Percentiles rank a stretch among this genome's conserved stretches.
Evolutionary conservation across 2,329 filamentous ascomycete species (phyloP).

Genomic region (Stagonosporopsis vannaccii): DNA sequence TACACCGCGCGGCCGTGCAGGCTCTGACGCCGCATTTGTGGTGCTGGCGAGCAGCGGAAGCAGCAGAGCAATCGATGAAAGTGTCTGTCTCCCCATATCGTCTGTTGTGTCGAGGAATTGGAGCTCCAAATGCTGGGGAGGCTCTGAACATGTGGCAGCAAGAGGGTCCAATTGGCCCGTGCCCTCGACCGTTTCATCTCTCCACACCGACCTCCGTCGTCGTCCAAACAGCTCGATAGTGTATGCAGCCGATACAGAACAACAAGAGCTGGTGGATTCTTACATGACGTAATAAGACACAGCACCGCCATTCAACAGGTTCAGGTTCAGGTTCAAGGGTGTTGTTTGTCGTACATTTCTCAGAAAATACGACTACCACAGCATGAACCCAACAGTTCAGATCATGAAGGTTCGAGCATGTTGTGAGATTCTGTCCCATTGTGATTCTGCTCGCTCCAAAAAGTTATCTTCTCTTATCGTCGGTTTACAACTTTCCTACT

Average conservation of each 20-base stretch:
- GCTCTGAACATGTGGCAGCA: conserved; percentile 35
- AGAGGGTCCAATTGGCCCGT: conserved; percentile 24
- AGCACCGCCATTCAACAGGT: not conserved
- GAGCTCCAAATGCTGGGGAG: conserved; percentile 26
- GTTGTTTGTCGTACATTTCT: no score
- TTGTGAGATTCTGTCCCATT: no score
- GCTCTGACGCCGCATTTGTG: conserved; percentile 65
- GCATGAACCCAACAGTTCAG: no score
- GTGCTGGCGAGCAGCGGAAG: conserved; percentile 40
- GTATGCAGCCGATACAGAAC: not conserved
- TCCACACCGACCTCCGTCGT: conserved; percentile 2
- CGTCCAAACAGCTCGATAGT: not conserved
- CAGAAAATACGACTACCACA: no score
- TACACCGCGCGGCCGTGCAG: conserved; percentile 80
- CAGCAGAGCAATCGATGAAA: conserved; percentile 40
- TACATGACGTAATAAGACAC: no score
- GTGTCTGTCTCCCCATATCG: conserved; percentile 43
- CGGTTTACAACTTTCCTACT: not conserved
- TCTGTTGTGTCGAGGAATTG: conserved; percentile 27
- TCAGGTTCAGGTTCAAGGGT: no score
- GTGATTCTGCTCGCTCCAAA: not conserved
- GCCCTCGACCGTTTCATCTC: conserved; percentile 5
- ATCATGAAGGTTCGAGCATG: no score
- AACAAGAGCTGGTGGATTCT: no score
- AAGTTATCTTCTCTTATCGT: not conserved